Percentiles rank a stretch among this genome's conserved stretches.
Evolutionary conservation across 1,284 basidiomycete genomes (phyloP).

Genomic region (Sphagnurus paluster): DNA sequence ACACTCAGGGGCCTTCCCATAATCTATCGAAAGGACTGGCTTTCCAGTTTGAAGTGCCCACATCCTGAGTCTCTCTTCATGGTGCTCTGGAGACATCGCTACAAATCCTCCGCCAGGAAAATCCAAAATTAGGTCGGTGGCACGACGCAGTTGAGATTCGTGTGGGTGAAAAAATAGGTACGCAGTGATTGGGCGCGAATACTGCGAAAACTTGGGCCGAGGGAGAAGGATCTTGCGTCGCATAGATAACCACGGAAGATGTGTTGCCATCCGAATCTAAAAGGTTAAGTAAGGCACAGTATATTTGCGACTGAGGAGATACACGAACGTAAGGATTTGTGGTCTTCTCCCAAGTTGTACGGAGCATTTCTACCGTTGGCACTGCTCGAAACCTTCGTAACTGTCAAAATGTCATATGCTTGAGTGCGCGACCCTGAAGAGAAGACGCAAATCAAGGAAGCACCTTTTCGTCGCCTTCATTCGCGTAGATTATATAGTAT

Average conservation of each 20-base stretch:
- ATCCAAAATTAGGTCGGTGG: slow-evolving; percentile 86
- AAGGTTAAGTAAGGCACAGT: slow-evolving; percentile 2
- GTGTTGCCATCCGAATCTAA: slow-evolving; percentile 70
- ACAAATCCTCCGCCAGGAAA: slow-evolving; percentile 96
- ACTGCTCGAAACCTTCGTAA: slow-evolving; percentile 88
- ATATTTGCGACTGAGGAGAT: not conserved
- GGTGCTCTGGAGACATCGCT: slow-evolving; percentile 93
- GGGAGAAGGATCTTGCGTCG: slow-evolving; percentile 79
- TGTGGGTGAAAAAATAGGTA: slow-evolving; percentile 84
- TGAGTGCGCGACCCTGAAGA: not conserved
- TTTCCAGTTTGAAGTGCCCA: slow-evolving; percentile 84
- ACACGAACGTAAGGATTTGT: slow-evolving; percentile 82
- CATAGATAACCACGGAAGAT: slow-evolving; percentile 62
- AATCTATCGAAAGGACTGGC: slow-evolving; percentile 87
- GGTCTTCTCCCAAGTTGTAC: slow-evolving; percentile 96
- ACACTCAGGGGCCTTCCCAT: slow-evolving; percentile 97
- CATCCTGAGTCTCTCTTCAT: slow-evolving; percentile 88
- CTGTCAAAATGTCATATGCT: slow-evolving; percentile 39
- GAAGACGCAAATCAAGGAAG: slow-evolving; percentile 15
- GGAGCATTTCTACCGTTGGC: slow-evolving; percentile 94
- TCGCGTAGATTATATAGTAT: slow-evolving; percentile 94
- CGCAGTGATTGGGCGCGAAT: slow-evolving; percentile 79
- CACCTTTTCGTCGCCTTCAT: slow-evolving; percentile 94
- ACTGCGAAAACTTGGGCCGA: slow-evolving; percentile 75
- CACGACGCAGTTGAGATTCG: slow-evolving; percentile 63